Base-by-base conservation (phyloP, 176 grass and related monocot species). In the Luzula sylvatica region DNA sequence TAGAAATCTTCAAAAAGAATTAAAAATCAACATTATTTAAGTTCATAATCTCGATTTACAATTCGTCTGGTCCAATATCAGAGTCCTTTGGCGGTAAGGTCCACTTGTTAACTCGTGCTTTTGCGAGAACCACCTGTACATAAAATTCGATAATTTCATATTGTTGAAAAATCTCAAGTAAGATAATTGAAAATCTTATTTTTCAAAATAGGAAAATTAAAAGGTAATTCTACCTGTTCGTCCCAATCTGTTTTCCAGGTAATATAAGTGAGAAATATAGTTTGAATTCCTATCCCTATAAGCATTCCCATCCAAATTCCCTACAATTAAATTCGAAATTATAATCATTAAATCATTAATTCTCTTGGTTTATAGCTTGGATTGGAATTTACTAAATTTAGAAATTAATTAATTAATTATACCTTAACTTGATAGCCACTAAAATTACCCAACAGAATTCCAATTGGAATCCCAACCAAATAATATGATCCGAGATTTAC, bases 231-330 rank as follows among this genome's bases (percentile, higher is more conserved):
- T 45, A 96, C 92, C 92, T 98, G 76, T 50, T 68, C 87, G 16
- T 92, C 73, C 93, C 93, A 98, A 49, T 87, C 82, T 5, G 93
- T 98, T 69, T 66, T 87, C 52, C 54, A 75, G 0, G 78, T 83
- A 20, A 98, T 87, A 52, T 71, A 38, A 49, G 79, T 0, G 0
- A 98, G 86, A 23, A 87, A 26, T 16, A 20, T 38, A 3, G 93
- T 98, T 65, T 98, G 93, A 42, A 79, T 63, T 55, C 78, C 41
- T 21, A 85, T 98, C 12, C 86, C 93, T 17, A 98, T 17, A 28
- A 83, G 55, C 93, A 92, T 98, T 23, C 93, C 93, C 26, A 61
- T 12, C 93, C 93, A 98, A 52, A 98, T 92, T 11, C 93, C 93
- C 93, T 98, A 58, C 64, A 87, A 38, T 52, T 70, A 14, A 56